Evolutionary conservation across 2,329 filamentous ascomycete genomes (phyloP).

Genomic region (Coniochaeta hoffmannii): DNA sequence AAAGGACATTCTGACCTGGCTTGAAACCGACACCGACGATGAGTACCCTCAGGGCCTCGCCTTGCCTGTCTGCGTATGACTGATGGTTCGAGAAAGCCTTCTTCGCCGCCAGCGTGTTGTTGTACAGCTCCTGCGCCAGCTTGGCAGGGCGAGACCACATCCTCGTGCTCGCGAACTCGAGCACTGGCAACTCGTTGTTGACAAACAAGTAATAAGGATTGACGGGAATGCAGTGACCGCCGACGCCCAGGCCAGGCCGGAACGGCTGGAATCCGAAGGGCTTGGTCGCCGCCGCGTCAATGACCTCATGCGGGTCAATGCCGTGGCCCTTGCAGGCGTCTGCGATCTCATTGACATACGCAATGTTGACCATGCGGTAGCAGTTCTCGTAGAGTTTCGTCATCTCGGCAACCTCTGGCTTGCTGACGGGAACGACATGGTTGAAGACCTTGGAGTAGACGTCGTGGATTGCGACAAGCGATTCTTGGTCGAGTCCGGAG

Average conservation of each 20-base stretch:
- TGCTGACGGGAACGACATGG: constrained; percentile 37
- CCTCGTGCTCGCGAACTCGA: constrained; percentile 33
- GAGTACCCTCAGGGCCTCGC: constrained; percentile 24
- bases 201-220: constrained; percentile 46
- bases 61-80: neutral
- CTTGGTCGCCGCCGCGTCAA: constrained; percentile 39
- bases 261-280: constrained; percentile 45
- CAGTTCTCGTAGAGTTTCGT: constrained; percentile 53
- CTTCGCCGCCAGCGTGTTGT: neutral
- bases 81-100: neutral
- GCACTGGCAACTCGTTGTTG: constrained; percentile 37
- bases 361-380: constrained; percentile 46
- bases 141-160: constrained; percentile 34
- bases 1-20: constrained; percentile 36
- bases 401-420: constrained; percentile 50
- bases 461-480: constrained; percentile 32
- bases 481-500: constrained; percentile 42
- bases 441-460: constrained; percentile 42
- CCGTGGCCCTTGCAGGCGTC: constrained; percentile 37
- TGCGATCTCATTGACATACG: constrained; percentile 50
- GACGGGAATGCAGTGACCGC: constrained; percentile 49
- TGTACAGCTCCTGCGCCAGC: constrained; percentile 25
- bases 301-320: constrained; percentile 45
- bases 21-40: constrained; percentile 45
- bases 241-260: constrained; percentile 40